Percentiles rank a stretch among this genome's conserved stretches.
Evolutionary conservation across 2,329 filamentous ascomycete genomes (phyloP).

Genomic region (Hypoxylon sp.): DNA sequence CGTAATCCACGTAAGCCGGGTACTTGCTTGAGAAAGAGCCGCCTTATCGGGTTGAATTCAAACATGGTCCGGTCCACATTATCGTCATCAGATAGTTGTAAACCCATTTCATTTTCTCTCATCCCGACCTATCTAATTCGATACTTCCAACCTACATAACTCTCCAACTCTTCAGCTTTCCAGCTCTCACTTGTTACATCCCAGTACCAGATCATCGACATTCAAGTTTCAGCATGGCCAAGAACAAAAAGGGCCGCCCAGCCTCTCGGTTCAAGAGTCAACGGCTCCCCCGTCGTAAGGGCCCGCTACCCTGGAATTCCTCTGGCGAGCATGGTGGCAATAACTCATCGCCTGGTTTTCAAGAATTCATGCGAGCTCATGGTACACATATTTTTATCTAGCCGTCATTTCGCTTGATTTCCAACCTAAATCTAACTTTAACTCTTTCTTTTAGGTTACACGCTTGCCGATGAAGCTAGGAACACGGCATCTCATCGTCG

Average conservation of each 20-base stretch:
- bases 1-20: conserved; percentile 1
- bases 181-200: not conserved
- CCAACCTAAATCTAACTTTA: conserved; percentile 16
- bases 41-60: conserved; percentile 10
- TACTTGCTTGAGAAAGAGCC: conserved; percentile 2
- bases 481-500: conserved; percentile 64
- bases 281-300: conserved; percentile 35
- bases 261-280: conserved; percentile 41
- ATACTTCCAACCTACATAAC: conserved; percentile 5
- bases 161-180: not conserved
- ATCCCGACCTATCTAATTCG: conserved; percentile 20
- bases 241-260: conserved; percentile 39
- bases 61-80: conserved; percentile 40
- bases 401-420: not conserved
- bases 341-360: conserved; percentile 25
- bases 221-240: conserved; percentile 44
- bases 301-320: conserved; percentile 14
- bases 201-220: not conserved
- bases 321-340: conserved; percentile 36
- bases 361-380: conserved; percentile 39
- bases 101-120: conserved; percentile 24
- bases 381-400: conserved; percentile 38
- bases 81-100: conserved; percentile 39
- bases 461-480: conserved; percentile 65
- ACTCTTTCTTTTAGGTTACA: conserved; percentile 53